Evolutionary conservation across 768 basidiomycete genomes (phyloP).

Genomic region (Lyophyllum semitale): DNA sequence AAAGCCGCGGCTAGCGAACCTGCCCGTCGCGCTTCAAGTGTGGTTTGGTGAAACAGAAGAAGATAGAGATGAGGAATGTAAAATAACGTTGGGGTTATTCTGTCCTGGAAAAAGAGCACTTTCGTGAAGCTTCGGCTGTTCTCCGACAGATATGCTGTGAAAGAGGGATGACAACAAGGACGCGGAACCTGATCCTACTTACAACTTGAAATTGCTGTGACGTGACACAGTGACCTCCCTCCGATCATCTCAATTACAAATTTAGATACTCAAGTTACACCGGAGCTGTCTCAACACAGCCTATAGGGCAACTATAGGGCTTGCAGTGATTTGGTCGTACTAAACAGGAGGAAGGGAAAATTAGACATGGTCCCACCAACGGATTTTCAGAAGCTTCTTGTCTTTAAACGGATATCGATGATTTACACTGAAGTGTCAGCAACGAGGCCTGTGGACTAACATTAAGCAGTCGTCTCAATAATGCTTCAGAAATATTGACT

Average conservation of each 20-base stretch:
- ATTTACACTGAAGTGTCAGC: too few species aligned
- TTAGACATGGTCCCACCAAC: too few species aligned
- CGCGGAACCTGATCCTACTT: constrained; percentile 19
- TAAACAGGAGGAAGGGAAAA: too few species aligned
- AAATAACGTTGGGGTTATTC: neutral
- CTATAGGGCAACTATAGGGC: neutral
- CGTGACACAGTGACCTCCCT: constrained; percentile 17
- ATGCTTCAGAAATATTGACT: too few species aligned
- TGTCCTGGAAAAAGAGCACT: neutral
- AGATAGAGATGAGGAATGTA: neutral
- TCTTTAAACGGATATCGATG: too few species aligned
- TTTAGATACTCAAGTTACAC: constrained; percentile 4
- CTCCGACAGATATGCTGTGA: constrained; percentile 5
- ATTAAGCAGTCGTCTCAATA: too few species aligned
- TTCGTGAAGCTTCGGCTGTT: neutral
- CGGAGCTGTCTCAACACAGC: constrained; percentile 2
- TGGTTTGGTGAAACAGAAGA: neutral
- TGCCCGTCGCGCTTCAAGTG: neutral
- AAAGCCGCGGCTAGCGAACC: constrained; percentile 6
- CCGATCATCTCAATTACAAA: constrained; percentile 14
- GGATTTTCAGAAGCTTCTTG: too few species aligned
- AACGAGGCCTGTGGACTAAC: too few species aligned
- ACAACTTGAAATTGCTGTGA: constrained; percentile 16
- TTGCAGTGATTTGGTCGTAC: neutral
- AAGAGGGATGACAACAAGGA: constrained; percentile 17